Conservation (phyloP, 306 rosid species). For the Sechiopsis laciniata region DNA sequence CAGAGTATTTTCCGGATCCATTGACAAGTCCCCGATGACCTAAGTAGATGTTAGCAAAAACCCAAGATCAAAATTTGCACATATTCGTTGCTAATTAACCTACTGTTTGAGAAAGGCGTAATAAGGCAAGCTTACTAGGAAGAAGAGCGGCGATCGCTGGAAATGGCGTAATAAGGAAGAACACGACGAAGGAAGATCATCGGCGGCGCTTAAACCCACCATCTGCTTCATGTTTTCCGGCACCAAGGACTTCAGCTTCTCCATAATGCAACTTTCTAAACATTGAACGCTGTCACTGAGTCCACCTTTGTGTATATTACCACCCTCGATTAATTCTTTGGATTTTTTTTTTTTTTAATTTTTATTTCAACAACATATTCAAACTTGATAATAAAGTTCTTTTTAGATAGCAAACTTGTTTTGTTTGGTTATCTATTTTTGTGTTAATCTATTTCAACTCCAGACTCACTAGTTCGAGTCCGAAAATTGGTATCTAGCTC, state of each 20-base stretch:
- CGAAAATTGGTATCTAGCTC: too few relatives aligned
- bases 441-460: too few relatives aligned
- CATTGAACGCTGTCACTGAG: too few relatives aligned
- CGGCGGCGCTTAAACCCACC: conserved; percentile 35
- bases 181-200: conserved; percentile 44
- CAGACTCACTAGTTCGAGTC: too few relatives aligned
- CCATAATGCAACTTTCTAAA: conserved; percentile 28
- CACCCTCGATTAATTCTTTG: too few relatives aligned
- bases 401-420: too few relatives aligned
- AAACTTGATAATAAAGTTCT: too few relatives aligned
- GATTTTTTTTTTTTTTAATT: too few relatives aligned
- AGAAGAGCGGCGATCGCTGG: conserved; percentile 54
- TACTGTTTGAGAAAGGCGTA: not conserved
- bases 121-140: conserved; percentile 35
- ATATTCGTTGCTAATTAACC: not conserved
- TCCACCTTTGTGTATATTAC: too few relatives aligned
- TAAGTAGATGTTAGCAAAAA: conserved; percentile 22
- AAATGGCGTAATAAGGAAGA: conserved; percentile 51
- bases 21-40: conserved; percentile 49
- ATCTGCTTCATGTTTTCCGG: conserved; percentile 49
- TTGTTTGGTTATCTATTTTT: too few relatives aligned
- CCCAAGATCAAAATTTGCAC: not conserved
- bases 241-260: conserved; percentile 54
- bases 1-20: conserved; percentile 41
- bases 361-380: too few relatives aligned